Evolutionary conservation across 2,329 filamentous ascomycete genomes (phyloP).

Genomic region (Mycosphaerelloides madeirae): DNA sequence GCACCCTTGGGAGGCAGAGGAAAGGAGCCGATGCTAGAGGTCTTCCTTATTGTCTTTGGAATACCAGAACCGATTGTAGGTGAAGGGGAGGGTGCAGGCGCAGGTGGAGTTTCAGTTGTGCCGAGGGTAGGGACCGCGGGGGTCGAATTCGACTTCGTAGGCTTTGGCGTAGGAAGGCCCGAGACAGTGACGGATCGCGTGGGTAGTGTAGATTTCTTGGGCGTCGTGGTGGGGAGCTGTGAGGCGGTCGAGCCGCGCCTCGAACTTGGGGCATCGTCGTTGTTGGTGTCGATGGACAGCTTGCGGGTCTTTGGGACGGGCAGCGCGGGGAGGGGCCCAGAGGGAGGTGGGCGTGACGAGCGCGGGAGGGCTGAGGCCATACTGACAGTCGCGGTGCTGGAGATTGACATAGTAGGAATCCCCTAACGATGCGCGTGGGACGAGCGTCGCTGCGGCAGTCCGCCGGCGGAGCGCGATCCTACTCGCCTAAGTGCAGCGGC

Average conservation of each 20-base stretch:
- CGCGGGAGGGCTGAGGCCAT: constrained; percentile 47
- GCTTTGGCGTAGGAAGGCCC: constrained; percentile 48
- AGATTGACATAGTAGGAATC: not conserved
- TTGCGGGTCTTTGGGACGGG: constrained; percentile 65
- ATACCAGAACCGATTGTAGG: constrained; percentile 9
- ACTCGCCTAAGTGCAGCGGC: not conserved
- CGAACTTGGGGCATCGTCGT: constrained; percentile 43
- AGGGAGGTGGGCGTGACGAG: constrained; percentile 61
- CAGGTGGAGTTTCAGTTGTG: constrained; percentile 36
- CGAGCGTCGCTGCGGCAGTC: no score
- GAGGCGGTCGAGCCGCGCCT: constrained; percentile 28
- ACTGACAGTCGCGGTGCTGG: constrained; percentile 12
- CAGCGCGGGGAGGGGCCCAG: constrained; percentile 66
- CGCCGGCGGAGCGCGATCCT: not conserved
- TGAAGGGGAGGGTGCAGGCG: constrained; percentile 12
- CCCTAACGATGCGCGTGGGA: no score
- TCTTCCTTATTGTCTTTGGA: constrained; percentile 71
- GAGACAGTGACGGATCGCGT: constrained; percentile 42
- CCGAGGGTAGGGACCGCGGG: constrained; percentile 51
- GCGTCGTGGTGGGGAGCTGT: constrained; percentile 31
- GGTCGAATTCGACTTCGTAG: constrained; percentile 44
- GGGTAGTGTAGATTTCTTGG: constrained; percentile 28
- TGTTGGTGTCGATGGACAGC: constrained; percentile 53
- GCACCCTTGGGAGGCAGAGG: constrained; percentile 75
- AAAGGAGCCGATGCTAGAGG: constrained; percentile 89